Evolutionary conservation across 306 rosid species (phyloP).

Genomic region (Prosopis cineraria): DNA sequence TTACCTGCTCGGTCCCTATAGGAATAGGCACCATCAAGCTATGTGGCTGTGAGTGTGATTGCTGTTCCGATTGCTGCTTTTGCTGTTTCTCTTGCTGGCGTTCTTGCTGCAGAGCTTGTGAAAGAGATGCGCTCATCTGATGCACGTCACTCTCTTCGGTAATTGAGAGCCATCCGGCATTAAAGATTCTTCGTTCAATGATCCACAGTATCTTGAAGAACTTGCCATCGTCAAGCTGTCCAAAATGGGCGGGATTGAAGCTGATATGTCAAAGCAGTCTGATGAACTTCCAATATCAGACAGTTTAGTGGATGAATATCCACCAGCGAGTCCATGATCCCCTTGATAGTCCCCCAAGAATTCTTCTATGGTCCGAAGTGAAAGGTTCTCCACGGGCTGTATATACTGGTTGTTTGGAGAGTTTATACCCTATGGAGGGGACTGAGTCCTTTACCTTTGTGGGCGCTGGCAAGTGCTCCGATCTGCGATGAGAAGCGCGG

Average conservation of each 20-base stretch:
- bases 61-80: slow-evolving; percentile 37
- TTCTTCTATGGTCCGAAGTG: slow-evolving; percentile 69
- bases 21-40: slow-evolving; percentile 57
- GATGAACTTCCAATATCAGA: slow-evolving; percentile 42
- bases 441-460: slow-evolving; percentile 84
- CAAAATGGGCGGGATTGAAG: slow-evolving; percentile 41
- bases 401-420: slow-evolving; percentile 72
- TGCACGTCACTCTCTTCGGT: slow-evolving; percentile 49
- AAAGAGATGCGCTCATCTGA: slow-evolving; percentile 56
- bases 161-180: slow-evolving; percentile 47
- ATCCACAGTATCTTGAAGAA: slow-evolving; percentile 53
- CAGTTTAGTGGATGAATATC: slow-evolving; percentile 34
- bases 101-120: slow-evolving; percentile 68
- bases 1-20: slow-evolving; percentile 62
- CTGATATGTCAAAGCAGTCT: slow-evolving; percentile 47
- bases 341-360: slow-evolving; percentile 68
- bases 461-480: slow-evolving; percentile 58
- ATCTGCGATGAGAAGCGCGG: slow-evolving; percentile 57
- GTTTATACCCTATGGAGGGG: slow-evolving; percentile 83
- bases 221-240: slow-evolving; percentile 45
- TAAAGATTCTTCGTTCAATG: slow-evolving; percentile 48
- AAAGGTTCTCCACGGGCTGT: slow-evolving; percentile 55
- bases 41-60: slow-evolving; percentile 37
- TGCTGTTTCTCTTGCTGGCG: slow-evolving; percentile 56
- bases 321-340: slow-evolving; percentile 33